A percentile compares a stretch with the other conserved stretches of the same genome.
Conservation (phyloP, 169 alveolate genomes). For the Cryptosporidium ryanae region DNA sequence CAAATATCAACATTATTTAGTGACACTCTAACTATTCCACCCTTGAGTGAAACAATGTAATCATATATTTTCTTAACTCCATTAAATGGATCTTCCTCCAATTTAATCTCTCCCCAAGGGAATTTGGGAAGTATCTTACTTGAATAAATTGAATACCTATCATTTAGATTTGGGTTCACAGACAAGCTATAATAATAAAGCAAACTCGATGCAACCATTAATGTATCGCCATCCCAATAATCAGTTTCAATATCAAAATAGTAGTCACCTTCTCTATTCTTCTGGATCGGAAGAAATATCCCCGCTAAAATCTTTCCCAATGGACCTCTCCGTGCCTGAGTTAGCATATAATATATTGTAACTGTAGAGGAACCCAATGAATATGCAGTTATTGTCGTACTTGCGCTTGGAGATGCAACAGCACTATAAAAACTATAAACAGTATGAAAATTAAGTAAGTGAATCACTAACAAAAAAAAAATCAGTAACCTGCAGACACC, state of each 20-base stretch:
- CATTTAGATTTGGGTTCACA: slow-evolving; percentile 27
- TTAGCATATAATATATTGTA: slow-evolving; percentile 44
- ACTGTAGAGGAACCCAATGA: slow-evolving; percentile 36
- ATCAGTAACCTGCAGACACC: no score
- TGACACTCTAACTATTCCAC: slow-evolving; percentile 31
- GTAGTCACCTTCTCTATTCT: slow-evolving; percentile 47
- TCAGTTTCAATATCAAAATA: slow-evolving; percentile 19
- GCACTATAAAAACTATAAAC: slow-evolving; percentile 60
- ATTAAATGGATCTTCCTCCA: slow-evolving; percentile 35
- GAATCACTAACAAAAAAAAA: no score
- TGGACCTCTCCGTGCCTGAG: slow-evolving; percentile 53
- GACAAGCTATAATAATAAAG: slow-evolving; percentile 54
- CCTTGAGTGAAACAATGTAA: slow-evolving; percentile 31
- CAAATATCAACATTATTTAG: slow-evolving; percentile 60
- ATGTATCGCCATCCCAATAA: slow-evolving; percentile 69
- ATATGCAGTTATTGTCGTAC: slow-evolving; percentile 57
- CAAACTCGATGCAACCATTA: slow-evolving; percentile 48
- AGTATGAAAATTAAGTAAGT: background rate
- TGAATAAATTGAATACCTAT: slow-evolving; percentile 19
- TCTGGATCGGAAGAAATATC: slow-evolving; percentile 31
- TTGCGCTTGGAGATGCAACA: slow-evolving; percentile 59
- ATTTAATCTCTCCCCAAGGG: slow-evolving; percentile 46
- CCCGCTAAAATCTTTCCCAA: slow-evolving; percentile 51
- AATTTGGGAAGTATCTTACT: slow-evolving; percentile 9
- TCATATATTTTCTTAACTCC: slow-evolving; percentile 23